A percentile compares a stretch with the other conserved stretches of the same genome.
Evolutionary conservation across 2,329 filamentous ascomycete genomes (phyloP).

Genomic region (Magnaporthiopsis poae): DNA sequence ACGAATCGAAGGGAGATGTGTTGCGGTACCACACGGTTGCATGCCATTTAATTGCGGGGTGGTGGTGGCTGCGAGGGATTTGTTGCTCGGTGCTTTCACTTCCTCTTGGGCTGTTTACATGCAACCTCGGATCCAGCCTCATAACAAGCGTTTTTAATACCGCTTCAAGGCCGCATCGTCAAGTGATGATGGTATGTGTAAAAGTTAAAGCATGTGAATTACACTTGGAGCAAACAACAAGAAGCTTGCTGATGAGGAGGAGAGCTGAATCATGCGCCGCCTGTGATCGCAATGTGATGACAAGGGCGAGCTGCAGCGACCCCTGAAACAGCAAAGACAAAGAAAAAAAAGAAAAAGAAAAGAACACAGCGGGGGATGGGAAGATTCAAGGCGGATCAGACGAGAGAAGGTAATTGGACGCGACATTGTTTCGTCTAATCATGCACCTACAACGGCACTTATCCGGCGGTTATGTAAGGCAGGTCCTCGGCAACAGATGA

Average conservation of each 20-base stretch:
- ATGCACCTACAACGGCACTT: neutral
- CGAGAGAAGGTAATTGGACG: neutral
- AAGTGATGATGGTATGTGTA: too few relatives aligned
- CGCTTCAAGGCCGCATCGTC: too few relatives aligned
- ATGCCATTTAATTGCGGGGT: neutral
- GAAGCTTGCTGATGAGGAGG: too few relatives aligned
- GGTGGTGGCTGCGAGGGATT: too few relatives aligned
- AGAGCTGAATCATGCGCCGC: too few relatives aligned
- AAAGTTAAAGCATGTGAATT: too few relatives aligned
- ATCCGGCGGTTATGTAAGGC: neutral
- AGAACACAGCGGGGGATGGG: neutral
- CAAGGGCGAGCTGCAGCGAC: too few relatives aligned
- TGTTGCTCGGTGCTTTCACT: too few relatives aligned
- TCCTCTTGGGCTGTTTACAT: neutral
- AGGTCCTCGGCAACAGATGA: neutral
- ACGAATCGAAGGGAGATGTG: neutral
- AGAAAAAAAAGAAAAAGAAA: neutral
- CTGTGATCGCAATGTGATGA: too few relatives aligned
- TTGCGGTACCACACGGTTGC: neutral
- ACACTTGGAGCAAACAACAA: too few relatives aligned
- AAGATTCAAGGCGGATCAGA: neutral
- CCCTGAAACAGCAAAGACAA: too few relatives aligned
- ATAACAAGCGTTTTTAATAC: too few relatives aligned
- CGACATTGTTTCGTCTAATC: neutral
- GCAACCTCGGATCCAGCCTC: neutral